Percentiles rank a stretch among this genome's conserved stretches.
These are phyloP conservation scores for Chamaecrista fasciculata DNA, from an alignment of 306 rosid genomes.

Conservation along the genomic window DNA sequence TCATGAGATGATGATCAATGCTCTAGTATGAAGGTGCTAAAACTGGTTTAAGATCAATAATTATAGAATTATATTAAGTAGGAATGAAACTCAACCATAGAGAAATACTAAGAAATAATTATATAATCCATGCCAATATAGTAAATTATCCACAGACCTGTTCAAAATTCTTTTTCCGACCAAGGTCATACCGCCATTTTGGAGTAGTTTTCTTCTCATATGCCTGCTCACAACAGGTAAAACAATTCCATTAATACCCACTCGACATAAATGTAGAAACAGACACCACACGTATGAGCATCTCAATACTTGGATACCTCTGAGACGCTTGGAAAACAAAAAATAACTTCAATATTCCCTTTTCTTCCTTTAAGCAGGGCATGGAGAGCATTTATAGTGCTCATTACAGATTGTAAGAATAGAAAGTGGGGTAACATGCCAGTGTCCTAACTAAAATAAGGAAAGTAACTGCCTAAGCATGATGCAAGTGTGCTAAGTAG, in stretches of 20 bases:
- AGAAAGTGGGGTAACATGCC: no score
- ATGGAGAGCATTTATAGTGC: no score
- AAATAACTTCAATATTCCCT: no score
- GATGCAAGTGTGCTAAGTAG: no score
- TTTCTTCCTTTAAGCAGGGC: no score
- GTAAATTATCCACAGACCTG: conserved; percentile 47
- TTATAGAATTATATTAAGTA: background rate
- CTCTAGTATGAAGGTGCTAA: background rate
- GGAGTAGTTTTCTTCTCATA: conserved; percentile 71
- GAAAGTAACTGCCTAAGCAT: no score
- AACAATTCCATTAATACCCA: conserved; percentile 31
- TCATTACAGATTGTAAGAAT: no score
- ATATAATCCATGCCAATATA: background rate
- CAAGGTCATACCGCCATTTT: conserved; percentile 83
- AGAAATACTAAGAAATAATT: background rate
- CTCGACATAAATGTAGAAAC: no score
- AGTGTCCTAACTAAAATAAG: no score
- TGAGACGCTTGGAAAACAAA: no score
- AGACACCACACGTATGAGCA: no score
- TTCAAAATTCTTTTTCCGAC: conserved; percentile 68
- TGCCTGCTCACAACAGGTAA: conserved; percentile 47
- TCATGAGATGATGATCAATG: background rate
- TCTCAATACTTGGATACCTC: no score
- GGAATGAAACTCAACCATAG: background rate
- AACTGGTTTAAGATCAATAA: background rate